Percentiles rank a stretch among this genome's conserved stretches.
Conservation (phyloP, 768 basidiomycete genomes). For the Xerocomus brunneocitrinus region DNA sequence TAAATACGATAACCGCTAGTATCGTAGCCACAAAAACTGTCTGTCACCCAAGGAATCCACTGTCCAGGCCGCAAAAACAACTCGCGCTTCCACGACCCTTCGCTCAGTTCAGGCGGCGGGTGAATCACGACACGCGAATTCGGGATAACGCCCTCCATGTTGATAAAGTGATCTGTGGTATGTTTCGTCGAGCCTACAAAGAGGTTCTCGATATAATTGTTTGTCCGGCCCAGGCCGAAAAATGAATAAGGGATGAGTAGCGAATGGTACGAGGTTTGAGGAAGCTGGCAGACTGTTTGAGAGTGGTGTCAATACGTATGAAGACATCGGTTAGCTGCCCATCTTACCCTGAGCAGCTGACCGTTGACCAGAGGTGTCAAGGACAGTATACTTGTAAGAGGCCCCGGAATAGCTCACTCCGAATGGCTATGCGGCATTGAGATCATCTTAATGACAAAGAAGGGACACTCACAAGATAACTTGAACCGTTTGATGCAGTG, state of each 20-base stretch:
- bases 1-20: conserved; percentile 77
- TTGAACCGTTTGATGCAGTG: conserved; percentile 52
- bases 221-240: conserved; percentile 95
- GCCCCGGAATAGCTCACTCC: conserved; percentile 94
- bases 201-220: conserved; percentile 99
- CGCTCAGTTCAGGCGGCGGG: conserved; percentile 55
- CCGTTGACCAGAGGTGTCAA: conserved; percentile 84
- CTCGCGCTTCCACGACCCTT: conserved; percentile 72
- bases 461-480: conserved; percentile 64
- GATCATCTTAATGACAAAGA: not conserved
- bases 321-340: not conserved
- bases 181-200: conserved; percentile 92
- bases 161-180: conserved; percentile 67
- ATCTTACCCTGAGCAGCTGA: conserved; percentile 81
- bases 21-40: conserved; percentile 75
- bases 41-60: conserved; percentile 97
- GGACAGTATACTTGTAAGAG: conserved; percentile 93
- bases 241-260: conserved; percentile 90
- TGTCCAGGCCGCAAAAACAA: conserved; percentile 90
- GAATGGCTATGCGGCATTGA: conserved; percentile 57
- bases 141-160: conserved; percentile 95
- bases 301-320: not conserved
- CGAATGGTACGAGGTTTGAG: conserved; percentile 89
- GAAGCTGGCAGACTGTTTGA: conserved; percentile 76
- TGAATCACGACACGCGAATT: conserved; percentile 97